phyloP scores from a whole-genome alignment of 2,329 filamentous ascomycete species.

The Ophiocordyceps unilateralis region DNA sequence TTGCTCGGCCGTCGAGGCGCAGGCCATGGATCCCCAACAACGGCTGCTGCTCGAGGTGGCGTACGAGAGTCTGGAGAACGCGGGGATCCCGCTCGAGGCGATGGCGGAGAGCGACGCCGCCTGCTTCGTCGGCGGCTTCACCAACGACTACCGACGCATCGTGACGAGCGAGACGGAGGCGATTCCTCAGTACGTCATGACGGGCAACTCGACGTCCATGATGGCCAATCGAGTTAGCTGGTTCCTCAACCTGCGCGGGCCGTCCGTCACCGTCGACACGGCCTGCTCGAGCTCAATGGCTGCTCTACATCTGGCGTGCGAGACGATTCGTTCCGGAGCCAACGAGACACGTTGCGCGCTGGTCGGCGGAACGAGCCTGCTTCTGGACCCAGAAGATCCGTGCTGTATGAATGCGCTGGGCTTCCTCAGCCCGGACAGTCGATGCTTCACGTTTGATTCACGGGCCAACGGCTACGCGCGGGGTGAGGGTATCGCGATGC shows the following conservation, averaged over 20 bases:
- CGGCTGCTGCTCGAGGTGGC: background rate
- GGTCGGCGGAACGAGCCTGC: background rate
- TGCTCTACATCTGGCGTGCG: background rate
- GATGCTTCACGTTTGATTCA: slow-evolving; percentile 1
- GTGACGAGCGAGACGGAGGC: background rate
- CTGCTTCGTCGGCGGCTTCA: slow-evolving; percentile 1
- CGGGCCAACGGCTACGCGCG: slow-evolving; percentile 1
- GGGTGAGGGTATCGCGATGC: background rate
- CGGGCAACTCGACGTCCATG: background rate
- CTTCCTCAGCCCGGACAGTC: background rate
- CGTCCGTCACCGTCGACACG: background rate
- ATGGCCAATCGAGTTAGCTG: background rate
- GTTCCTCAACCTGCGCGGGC: background rate
- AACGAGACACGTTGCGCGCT: background rate
- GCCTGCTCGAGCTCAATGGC: background rate
- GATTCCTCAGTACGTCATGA: background rate
- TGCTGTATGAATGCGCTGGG: background rate
- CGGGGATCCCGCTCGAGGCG: background rate
- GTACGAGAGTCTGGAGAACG: slow-evolving; percentile 1
- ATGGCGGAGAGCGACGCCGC: background rate
- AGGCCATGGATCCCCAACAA: background rate
- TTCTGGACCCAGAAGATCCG: background rate
- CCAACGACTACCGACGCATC: background rate
- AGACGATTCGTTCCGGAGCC: background rate
- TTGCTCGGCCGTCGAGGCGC: background rate